Evolutionary conservation across 257 asterid genomes (phyloP).

Genomic region (Plantago elongata): DNA sequence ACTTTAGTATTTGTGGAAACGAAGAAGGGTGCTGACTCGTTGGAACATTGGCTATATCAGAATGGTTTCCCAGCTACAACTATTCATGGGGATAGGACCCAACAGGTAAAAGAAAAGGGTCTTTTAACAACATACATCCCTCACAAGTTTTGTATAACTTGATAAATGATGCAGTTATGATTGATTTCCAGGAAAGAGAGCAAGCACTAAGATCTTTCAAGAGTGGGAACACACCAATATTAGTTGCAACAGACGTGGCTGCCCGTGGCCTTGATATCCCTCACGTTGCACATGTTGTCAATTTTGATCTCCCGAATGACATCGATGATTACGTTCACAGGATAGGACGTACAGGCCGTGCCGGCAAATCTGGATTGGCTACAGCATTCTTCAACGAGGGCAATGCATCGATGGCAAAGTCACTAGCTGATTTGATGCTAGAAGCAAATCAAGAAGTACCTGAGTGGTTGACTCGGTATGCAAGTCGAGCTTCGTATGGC

Average conservation of each 20-base stretch:
- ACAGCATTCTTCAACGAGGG: slow-evolving; percentile 80
- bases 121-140: background rate
- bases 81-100: slow-evolving; percentile 87
- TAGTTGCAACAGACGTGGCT: slow-evolving; percentile 93
- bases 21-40: slow-evolving; percentile 83
- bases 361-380: slow-evolving; percentile 82
- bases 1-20: slow-evolving; percentile 88
- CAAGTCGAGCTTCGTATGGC: slow-evolving; percentile 55
- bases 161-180: slow-evolving; percentile 1
- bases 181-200: slow-evolving; percentile 65
- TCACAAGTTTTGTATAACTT: background rate
- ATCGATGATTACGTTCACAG: slow-evolving; percentile 85
- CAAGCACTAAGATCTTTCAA: slow-evolving; percentile 71
- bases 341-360: slow-evolving; percentile 88
- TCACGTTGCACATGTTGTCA: slow-evolving; percentile 72
- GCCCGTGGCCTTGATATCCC: slow-evolving; percentile 95
- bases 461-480: slow-evolving; percentile 70
- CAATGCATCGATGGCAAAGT: slow-evolving; percentile 57
- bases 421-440: slow-evolving; percentile 67
- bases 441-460: slow-evolving; percentile 92
- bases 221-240: slow-evolving; percentile 75
- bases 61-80: slow-evolving; percentile 85
- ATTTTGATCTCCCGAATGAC: slow-evolving; percentile 85
- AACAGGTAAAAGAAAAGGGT: slow-evolving; percentile 44
- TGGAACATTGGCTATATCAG: slow-evolving; percentile 60